phyloP scores from a whole-genome alignment of 495 filamentous ascomycete genomes.

The Lichina pygmaea region DNA sequence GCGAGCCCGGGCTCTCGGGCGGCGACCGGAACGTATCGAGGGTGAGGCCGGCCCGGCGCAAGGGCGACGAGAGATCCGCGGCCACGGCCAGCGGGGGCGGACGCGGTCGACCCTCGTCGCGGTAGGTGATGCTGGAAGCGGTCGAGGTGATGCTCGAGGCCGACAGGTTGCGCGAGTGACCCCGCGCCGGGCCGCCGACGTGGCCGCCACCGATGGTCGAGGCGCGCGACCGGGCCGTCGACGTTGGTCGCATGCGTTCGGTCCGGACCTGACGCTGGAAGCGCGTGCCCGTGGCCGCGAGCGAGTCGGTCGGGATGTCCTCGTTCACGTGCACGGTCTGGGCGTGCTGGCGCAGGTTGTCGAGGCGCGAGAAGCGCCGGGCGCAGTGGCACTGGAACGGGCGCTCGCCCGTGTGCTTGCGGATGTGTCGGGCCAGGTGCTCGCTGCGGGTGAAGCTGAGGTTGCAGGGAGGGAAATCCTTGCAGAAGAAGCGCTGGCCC shows the following conservation, averaged over 20 bases:
- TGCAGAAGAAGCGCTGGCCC: constrained; percentile 88
- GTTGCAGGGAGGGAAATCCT: constrained; percentile 84
- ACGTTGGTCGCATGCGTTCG: constrained; percentile 37
- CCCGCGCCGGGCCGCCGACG: constrained; percentile 31
- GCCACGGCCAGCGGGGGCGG: constrained; percentile 57
- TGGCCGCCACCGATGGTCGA: constrained; percentile 40
- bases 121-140: constrained; percentile 30
- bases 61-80: constrained; percentile 30
- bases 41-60: constrained; percentile 25
- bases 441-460: constrained; percentile 92
- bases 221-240: constrained; percentile 34
- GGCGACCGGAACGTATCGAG: constrained; percentile 30
- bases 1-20: constrained; percentile 16
- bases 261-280: constrained; percentile 89
- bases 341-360: constrained; percentile 89
- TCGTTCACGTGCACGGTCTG: constrained; percentile 97
- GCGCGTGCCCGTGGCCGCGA: constrained; percentile 77
- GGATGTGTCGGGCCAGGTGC: constrained; percentile 81
- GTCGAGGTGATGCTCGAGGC: constrained; percentile 64
- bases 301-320: constrained; percentile 77
- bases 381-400: constrained; percentile 95
- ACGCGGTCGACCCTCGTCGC: constrained; percentile 37
- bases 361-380: constrained; percentile 81
- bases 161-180: constrained; percentile 63
- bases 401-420: constrained; percentile 95